Evolutionary conservation across 2,329 filamentous ascomycete genomes (phyloP), one percentile per base, ranked within the genome.

Genomic region (Trichoderma afroharzianum): DNA sequence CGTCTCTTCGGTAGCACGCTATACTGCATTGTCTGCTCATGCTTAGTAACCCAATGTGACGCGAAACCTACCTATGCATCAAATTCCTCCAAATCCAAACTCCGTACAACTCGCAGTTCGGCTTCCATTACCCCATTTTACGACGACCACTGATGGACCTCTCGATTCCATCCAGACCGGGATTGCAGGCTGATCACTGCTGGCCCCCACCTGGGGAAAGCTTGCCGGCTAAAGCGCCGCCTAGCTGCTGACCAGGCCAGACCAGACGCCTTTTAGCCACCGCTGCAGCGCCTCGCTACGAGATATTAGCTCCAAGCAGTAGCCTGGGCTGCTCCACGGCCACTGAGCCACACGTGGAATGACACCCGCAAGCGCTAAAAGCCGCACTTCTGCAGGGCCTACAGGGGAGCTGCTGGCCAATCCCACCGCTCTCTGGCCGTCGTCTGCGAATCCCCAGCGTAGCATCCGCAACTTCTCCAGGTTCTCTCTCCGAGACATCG

Each of bases 391-490:
- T 57, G 68, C 68, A 70, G 59, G 58, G 59, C 58, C 58, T 63
- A 70, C 68, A 70, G 68, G 68, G 68, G 68, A 63, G 68, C 58
- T 63, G 58, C 67, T 62, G 36, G 68, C 68, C 68, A 70, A 70
- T 70, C 68, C 68, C 32, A 28, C 68, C 14, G 21, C 55, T 70
- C 36, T 53, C 69, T 43, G 7, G 28, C 62, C 69, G 55, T 36
- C 61, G 30, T 39, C 62, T 63, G 58, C 39, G 53, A 21, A 26
- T 24, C 53, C 62, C 62, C 69, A 71, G 57, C 69, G 63, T 71
- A 43, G 69, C 69, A 71, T 71, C 55, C 32, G 47, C 58, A 68
- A 50, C 58, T 30, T 66, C 43, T 53, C 57, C 55, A 62, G 55
- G 55, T 57, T 43, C 55, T 39, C 53, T 57, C 58, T 43, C 30